Evolutionary conservation across 768 basidiomycete species (phyloP).

Genomic region (Suillus placidus): DNA sequence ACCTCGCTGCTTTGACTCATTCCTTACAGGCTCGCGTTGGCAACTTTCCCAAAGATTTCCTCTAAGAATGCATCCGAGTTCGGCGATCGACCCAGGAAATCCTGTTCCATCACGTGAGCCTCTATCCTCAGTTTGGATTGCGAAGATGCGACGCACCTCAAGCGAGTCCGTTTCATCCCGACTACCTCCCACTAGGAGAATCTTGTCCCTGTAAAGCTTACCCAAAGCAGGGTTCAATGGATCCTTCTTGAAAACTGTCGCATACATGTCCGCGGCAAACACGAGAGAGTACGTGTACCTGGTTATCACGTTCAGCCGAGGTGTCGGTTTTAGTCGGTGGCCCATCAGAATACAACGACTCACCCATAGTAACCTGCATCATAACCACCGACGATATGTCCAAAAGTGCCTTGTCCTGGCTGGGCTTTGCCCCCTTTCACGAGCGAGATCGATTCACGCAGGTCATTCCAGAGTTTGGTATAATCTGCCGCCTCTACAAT

Average conservation of each 20-base stretch:
- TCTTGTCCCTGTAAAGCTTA: slow-evolving; percentile 70
- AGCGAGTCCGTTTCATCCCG: slow-evolving; percentile 82
- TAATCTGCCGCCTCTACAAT: slow-evolving; percentile 64
- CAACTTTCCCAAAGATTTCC: slow-evolving; percentile 56
- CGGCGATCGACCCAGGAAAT: slow-evolving; percentile 77
- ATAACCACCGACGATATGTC: slow-evolving; percentile 77
- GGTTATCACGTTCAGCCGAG: neutral
- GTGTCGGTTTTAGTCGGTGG: neutral
- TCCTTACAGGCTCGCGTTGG: slow-evolving; percentile 37
- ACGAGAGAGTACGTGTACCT: slow-evolving; percentile 76
- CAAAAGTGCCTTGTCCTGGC: slow-evolving; percentile 77
- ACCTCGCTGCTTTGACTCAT: too few relatives aligned
- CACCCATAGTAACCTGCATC: slow-evolving; percentile 62
- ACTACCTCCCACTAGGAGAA: slow-evolving; percentile 73
- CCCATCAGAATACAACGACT: neutral
- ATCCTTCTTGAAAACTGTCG: slow-evolving; percentile 79
- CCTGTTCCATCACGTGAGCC: slow-evolving; percentile 41
- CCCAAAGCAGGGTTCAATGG: slow-evolving; percentile 73
- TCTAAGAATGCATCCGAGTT: slow-evolving; percentile 76
- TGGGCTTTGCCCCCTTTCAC: slow-evolving; percentile 60
- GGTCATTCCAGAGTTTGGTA: slow-evolving; percentile 76
- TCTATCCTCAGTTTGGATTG: neutral
- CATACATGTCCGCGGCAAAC: slow-evolving; percentile 61
- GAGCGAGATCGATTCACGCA: slow-evolving; percentile 70
- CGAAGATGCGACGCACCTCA: slow-evolving; percentile 46